A percentile compares a stretch with the other conserved stretches of the same genome.
phyloP scores from a whole-genome alignment of 1,139 yeast genomes.

The Blastobotrys aristatus region DNA sequence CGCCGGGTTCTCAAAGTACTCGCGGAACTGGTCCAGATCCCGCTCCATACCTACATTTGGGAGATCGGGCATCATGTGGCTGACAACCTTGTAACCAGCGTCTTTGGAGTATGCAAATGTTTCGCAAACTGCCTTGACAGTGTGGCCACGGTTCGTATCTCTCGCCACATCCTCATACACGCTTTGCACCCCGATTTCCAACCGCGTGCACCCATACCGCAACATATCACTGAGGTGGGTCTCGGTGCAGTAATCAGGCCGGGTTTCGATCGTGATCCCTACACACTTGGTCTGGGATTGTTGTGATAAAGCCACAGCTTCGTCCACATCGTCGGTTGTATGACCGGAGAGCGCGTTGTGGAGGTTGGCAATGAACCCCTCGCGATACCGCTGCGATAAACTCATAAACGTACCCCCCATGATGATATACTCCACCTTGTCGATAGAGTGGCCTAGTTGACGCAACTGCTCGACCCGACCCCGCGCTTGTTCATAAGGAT shows the following conservation, averaged over 20 bases:
- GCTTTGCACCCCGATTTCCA: conserved; percentile 96
- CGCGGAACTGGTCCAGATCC: conserved; percentile 91
- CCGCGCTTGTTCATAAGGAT: conserved; percentile 97
- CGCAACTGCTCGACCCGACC: conserved; percentile 95
- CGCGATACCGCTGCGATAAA: conserved; percentile 82
- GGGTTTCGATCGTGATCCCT: conserved; percentile 95
- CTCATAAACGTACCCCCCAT: conserved; percentile 99
- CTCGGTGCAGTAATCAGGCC: conserved; percentile 98
- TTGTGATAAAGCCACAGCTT: conserved; percentile 85
- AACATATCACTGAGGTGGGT: conserved; percentile 95
- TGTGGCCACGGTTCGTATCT: conserved; percentile 97
- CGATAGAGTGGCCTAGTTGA: conserved; percentile 93
- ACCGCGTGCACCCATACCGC: conserved; percentile 91
- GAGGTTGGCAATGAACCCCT: conserved; percentile 76
- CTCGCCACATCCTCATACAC: conserved; percentile 98
- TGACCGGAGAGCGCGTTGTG: conserved; percentile 96
- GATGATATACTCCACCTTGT: conserved; percentile 92
- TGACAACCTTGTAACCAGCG: conserved; percentile 95
- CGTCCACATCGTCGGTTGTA: conserved; percentile 82
- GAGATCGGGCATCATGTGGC: conserved; percentile 99
- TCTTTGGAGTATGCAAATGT: conserved; percentile 95
- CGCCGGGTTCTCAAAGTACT: conserved; percentile 94
- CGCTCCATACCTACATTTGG: conserved; percentile 99
- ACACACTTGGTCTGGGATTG: conserved; percentile 96
- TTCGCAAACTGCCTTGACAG: conserved; percentile 93